phyloP scores from a whole-genome alignment of 2,329 filamentous ascomycete species.

The Hansfordia pulvinata region DNA sequence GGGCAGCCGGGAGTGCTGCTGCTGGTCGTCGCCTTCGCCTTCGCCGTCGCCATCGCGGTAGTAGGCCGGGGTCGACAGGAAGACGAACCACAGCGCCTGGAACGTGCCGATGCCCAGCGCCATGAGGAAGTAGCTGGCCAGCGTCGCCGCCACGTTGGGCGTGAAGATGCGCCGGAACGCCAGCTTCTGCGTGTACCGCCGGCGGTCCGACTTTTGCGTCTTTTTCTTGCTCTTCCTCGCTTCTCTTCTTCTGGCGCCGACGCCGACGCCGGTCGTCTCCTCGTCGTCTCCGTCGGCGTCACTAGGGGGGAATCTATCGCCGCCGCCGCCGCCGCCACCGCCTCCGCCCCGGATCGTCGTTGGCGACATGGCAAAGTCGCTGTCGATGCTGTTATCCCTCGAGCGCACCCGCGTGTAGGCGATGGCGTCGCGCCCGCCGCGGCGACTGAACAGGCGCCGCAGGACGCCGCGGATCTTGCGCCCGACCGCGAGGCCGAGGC shows the following conservation, averaged over 20 bases:
- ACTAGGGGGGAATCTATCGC: constrained; percentile 3
- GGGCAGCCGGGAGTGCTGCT: constrained; percentile 11
- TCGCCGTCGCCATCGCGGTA: constrained; percentile 24
- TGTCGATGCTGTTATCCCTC: constrained; percentile 12
- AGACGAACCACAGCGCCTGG: constrained; percentile 37
- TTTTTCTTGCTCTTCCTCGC: too few relatives aligned
- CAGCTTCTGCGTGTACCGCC: constrained; percentile 30
- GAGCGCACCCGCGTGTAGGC: constrained; percentile 21
- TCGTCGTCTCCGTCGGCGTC: too few relatives aligned
- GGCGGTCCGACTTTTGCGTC: too few relatives aligned
- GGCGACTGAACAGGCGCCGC: constrained; percentile 14
- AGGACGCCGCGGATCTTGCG: constrained; percentile 16
- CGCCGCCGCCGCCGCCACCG: constrained; percentile 4
- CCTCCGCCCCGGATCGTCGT: constrained; percentile 7
- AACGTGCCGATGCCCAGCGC: constrained; percentile 61
- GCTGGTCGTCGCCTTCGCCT: constrained; percentile 12
- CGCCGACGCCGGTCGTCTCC: too few relatives aligned
- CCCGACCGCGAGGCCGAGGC: constrained; percentile 28
- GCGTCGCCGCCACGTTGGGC: constrained; percentile 8
- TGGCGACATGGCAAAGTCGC: constrained; percentile 16
- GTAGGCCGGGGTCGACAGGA: constrained; percentile 58
- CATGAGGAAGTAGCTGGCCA: constrained; percentile 17
- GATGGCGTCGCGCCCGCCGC: constrained; percentile 7
- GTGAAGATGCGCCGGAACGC: constrained; percentile 29
- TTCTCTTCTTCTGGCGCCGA: too few relatives aligned